A percentile compares a stretch with the other conserved stretches of the same genome.
phyloP scores from a whole-genome alignment of 306 rosid genomes.

The Malus domestica region DNA sequence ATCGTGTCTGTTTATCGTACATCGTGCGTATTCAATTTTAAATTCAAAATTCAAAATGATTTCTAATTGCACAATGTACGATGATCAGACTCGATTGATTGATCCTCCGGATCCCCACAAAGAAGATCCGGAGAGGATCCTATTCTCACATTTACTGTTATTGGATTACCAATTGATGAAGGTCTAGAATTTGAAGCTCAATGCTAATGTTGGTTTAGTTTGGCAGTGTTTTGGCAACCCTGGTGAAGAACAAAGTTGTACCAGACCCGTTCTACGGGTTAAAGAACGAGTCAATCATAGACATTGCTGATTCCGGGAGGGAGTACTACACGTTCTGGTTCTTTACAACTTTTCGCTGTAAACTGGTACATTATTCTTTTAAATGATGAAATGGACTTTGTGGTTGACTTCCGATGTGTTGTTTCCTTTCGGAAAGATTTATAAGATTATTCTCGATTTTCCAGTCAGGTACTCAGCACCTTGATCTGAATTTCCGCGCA shows the following conservation, averaged over 20 bases:
- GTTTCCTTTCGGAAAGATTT: slow-evolving; percentile 6
- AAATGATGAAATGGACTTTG: not conserved
- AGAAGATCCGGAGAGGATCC: too few relatives aligned
- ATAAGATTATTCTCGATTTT: slow-evolving; percentile 16
- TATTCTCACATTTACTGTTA: too few relatives aligned
- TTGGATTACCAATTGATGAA: not conserved
- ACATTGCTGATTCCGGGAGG: slow-evolving; percentile 92
- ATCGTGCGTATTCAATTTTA: too few relatives aligned
- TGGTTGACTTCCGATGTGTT: not conserved
- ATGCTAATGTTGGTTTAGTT: slow-evolving; percentile 2
- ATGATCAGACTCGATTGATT: too few relatives aligned
- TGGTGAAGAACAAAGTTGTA: slow-evolving; percentile 72
- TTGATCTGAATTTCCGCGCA: slow-evolving; percentile 87
- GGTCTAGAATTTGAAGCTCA: not conserved
- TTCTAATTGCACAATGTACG: too few relatives aligned
- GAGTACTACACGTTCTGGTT: slow-evolving; percentile 90
- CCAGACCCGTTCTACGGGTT: slow-evolving; percentile 90
- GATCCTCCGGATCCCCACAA: too few relatives aligned
- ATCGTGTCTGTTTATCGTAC: too few relatives aligned
- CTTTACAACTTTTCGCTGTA: slow-evolving; percentile 63
- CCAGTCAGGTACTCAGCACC: slow-evolving; percentile 58
- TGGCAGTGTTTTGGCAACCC: slow-evolving; percentile 73
- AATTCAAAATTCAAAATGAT: too few relatives aligned
- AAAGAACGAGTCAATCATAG: slow-evolving; percentile 55
- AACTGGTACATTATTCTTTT: slow-evolving; percentile 40